phyloP scores from a whole-genome alignment of 2,329 filamentous ascomycete species.

The Pezicula carpinea region DNA sequence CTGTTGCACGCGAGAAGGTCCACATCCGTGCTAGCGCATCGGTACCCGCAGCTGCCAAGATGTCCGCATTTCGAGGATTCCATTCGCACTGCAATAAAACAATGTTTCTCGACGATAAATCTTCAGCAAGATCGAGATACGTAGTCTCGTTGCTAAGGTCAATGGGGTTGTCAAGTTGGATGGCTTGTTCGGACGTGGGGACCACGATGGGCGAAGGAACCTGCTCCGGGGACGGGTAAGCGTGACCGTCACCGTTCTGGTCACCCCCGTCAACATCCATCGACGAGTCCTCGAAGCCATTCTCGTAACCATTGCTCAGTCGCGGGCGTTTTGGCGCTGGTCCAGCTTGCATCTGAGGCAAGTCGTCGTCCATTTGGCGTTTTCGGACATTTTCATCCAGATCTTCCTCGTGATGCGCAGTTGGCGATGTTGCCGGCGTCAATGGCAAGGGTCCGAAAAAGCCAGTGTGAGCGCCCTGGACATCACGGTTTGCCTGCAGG shows the following conservation, averaged over 20 bases:
- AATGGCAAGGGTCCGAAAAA: conserved; percentile 30
- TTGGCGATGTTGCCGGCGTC: conserved; percentile 18
- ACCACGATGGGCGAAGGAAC: conserved; percentile 46
- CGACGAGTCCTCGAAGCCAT: conserved; percentile 49
- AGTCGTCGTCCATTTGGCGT: conserved; percentile 25
- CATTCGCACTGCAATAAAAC: conserved; percentile 65
- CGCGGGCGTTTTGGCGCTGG: conserved; percentile 53
- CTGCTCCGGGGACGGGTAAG: conserved; percentile 56
- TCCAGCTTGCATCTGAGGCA: conserved; percentile 45
- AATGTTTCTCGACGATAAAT: conserved; percentile 43
- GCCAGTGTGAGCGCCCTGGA: conserved; percentile 15
- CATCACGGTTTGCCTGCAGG: conserved; percentile 11
- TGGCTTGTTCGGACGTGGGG: conserved; percentile 59
- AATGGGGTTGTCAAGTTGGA: conserved; percentile 59
- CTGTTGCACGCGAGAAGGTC: conserved; percentile 51
- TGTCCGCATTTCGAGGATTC: conserved; percentile 59
- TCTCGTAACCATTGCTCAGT: conserved; percentile 59
- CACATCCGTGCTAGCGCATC: conserved; percentile 67
- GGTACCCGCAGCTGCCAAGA: conserved; percentile 64
- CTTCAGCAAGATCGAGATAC: conserved; percentile 49
- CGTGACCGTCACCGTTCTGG: conserved; percentile 46
- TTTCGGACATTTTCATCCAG: conserved; percentile 25
- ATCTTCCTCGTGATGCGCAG: conserved; percentile 22
- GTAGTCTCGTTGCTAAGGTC: conserved; percentile 56
- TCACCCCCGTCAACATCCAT: conserved; percentile 58